Evolutionary conservation across 1,284 basidiomycete species (phyloP), one percentile per base, ranked within the genome.

Genomic region (Ganoderma leucocontextum): DNA sequence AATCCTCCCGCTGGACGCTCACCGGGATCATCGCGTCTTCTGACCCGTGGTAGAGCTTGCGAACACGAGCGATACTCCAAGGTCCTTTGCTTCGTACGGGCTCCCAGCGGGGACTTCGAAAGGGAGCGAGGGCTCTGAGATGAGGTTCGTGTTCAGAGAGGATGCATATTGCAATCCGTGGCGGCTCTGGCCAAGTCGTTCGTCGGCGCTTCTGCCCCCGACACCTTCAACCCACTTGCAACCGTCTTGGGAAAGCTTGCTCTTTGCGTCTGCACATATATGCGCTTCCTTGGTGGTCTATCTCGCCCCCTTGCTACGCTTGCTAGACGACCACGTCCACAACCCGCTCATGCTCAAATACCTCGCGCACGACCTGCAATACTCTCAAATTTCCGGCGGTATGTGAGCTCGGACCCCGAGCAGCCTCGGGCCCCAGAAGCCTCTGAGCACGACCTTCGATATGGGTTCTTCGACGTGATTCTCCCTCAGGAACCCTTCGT

Each of bases 401-500:
- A 58, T 33, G 9, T 41, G 3, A 62, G 41, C 17, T 66, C 65
- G 3, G 38, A 35, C 15, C 8, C 64, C 2, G 49, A 41, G 29
- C 55, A 60, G 12, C 36, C 47, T n/a, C 39, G 29, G 9, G 2
- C 22, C 10, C 10, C 33, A 15, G 61, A 65, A 42, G 64, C 64
- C 44, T 73, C 72, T 17, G 72, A 68, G 36, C 70, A 73, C 62
- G 72, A 73, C 62, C 60, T 71, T 8, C 66, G 74, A 55, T 72
- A 67, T 63, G 91, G 91, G 13, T 72, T 73, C 38, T 93, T 91
- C 80, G 83, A 81, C 59, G 79, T 93, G 38, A 89, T 94, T 64
- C 81, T 92, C 5, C 92, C 91, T 0, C 77, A 83, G 22, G 91
- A 93, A 71, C 89, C 90, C 0, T 89, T 85, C 65, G 80, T 89